Evolutionary conservation across 345 rosid genomes (phyloP).

Genomic region (Passiflora organensis): DNA sequence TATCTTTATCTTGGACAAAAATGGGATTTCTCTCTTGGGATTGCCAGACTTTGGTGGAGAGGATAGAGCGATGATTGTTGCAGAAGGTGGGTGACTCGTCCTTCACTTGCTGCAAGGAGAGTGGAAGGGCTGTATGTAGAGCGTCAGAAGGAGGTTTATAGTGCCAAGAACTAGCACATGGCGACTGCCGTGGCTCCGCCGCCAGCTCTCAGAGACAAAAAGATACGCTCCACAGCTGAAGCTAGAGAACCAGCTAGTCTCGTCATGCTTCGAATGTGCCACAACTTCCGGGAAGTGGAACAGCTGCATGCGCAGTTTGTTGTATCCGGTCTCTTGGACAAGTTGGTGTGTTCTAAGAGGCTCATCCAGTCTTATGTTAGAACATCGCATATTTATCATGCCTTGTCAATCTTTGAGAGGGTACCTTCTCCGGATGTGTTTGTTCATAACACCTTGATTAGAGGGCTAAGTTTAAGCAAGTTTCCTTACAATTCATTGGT

Average conservation of each 20-base stretch:
- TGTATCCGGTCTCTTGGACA: constrained; percentile 1
- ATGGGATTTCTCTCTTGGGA: no score
- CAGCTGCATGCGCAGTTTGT: constrained; percentile 7
- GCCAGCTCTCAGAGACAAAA: background rate
- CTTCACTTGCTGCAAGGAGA: no score
- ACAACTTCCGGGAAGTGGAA: background rate
- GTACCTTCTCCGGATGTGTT: constrained; percentile 4
- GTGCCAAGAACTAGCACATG: background rate
- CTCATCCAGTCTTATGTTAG: constrained; percentile 4
- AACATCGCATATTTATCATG: background rate
- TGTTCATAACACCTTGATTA: constrained; percentile 6
- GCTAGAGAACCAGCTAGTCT: background rate
- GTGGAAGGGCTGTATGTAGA: no score
- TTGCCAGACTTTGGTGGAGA: no score
- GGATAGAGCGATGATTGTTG: background rate
- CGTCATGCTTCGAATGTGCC: constrained; percentile 5
- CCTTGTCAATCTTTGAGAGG: constrained; percentile 6
- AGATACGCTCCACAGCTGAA: background rate
- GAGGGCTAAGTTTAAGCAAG: constrained; percentile 7
- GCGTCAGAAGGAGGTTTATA: background rate
- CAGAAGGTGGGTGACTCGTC: no score
- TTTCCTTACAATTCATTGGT: constrained; percentile 6
- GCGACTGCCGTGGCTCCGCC: background rate
- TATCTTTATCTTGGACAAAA: no score
- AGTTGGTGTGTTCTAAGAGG: constrained; percentile 1